Percentiles rank a stretch among this genome's conserved stretches.
Conservation (phyloP, 1,284 basidiomycete species). For the Apiotrichum siamense region DNA sequence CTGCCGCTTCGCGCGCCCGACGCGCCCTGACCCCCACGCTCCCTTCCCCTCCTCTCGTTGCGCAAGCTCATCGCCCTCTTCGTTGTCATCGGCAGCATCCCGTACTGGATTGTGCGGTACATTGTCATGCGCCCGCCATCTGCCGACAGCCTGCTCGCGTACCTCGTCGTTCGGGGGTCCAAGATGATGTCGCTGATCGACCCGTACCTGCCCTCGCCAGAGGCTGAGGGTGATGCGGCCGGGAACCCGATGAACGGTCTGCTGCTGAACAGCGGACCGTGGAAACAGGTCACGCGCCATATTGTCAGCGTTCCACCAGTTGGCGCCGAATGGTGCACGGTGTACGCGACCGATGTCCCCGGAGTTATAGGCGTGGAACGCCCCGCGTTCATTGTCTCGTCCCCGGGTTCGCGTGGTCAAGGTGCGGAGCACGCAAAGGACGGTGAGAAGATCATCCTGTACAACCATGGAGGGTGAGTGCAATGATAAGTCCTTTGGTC, state of each 20-base stretch:
- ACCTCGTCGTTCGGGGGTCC: background rate
- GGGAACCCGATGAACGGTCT: background rate
- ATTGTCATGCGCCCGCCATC: background rate
- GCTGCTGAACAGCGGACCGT: background rate
- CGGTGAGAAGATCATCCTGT: conserved; percentile 21
- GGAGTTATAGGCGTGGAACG: background rate
- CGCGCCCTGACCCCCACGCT: background rate
- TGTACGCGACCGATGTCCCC: background rate
- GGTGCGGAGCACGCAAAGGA: conserved; percentile 6
- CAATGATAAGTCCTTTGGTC: background rate
- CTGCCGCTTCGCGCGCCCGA: background rate
- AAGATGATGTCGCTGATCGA: background rate
- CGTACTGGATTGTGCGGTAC: background rate
- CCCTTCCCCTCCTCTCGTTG: background rate
- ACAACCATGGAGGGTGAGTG: conserved; percentile 29
- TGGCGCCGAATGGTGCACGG: background rate
- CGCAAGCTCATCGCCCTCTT: background rate
- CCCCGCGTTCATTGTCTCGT: conserved; percentile 14
- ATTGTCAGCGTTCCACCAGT: background rate
- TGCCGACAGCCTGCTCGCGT: background rate
- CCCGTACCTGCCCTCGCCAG: background rate
- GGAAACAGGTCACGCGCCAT: background rate
- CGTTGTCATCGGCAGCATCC: background rate
- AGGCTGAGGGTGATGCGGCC: background rate
- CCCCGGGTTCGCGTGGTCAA: background rate